Conservation (phyloP, 768 basidiomycete species). For the Gymnopilus dilepis region DNA sequence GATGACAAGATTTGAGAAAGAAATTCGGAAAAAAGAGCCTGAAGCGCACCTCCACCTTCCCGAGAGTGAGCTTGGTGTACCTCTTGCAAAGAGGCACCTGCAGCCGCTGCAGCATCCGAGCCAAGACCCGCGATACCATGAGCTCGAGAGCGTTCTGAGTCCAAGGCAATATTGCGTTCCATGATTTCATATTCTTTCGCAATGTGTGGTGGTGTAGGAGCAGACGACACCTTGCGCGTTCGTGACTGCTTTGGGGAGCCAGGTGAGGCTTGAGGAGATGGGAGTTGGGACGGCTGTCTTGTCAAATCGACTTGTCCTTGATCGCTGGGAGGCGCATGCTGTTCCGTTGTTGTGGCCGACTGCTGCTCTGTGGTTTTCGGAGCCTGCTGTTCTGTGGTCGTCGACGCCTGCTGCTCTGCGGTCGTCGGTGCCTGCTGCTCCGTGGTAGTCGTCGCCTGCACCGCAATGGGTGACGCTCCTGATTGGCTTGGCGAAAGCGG, state of each 20-base stretch:
- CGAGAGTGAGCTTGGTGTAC: neutral
- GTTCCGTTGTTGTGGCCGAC: neutral
- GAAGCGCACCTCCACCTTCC: conserved; percentile 11
- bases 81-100: conserved; percentile 23
- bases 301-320: neutral
- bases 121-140: conserved; percentile 24
- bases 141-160: neutral
- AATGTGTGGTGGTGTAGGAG: neutral
- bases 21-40: neutral
- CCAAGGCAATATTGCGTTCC: conserved; percentile 13
- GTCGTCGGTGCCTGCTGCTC: neutral
- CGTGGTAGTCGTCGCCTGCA: neutral
- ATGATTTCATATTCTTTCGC: conserved; percentile 1
- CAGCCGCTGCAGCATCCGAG: conserved; percentile 27
- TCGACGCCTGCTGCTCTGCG: neutral
- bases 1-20: neutral
- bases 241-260: neutral
- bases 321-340: neutral
- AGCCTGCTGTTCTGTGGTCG: neutral
- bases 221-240: neutral
- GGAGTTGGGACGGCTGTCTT: neutral
- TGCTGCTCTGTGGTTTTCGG: neutral
- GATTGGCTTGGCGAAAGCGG: neutral
- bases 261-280: neutral
- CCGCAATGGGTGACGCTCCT: neutral